A percentile compares a stretch with the other conserved stretches of the same genome.
Evolutionary conservation across 2,329 filamentous ascomycete species (phyloP).

Genomic region (Epichloe uncinata): DNA sequence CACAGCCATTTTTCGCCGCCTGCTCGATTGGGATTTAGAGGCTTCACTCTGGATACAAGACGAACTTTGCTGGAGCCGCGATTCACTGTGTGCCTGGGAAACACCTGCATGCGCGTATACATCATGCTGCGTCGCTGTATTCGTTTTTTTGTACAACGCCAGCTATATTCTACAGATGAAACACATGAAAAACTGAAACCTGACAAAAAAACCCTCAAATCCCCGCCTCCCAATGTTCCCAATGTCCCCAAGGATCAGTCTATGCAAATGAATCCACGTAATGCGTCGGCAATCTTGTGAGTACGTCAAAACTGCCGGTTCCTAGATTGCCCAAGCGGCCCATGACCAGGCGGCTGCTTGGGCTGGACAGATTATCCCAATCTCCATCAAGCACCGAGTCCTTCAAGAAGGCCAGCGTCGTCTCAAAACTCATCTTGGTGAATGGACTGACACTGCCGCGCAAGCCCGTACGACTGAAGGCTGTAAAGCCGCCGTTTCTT

Average conservation of each 20-base stretch:
- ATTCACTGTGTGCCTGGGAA: no score
- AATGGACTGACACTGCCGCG: slow-evolving; percentile 78
- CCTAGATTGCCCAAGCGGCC: slow-evolving; percentile 72
- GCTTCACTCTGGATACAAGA: no score
- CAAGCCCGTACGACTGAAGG: slow-evolving; percentile 86
- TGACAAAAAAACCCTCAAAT: background rate
- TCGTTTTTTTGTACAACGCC: no score
- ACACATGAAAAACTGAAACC: no score
- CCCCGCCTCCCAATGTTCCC: no score
- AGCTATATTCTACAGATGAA: no score
- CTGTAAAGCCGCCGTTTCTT: slow-evolving; percentile 73
- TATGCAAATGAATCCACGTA: slow-evolving; percentile 15
- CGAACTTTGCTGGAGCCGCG: no score
- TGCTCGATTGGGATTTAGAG: no score
- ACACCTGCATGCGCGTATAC: no score
- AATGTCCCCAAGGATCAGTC: no score
- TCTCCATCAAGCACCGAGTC: slow-evolving; percentile 86
- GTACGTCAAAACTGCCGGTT: slow-evolving; percentile 83
- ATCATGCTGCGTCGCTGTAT: no score
- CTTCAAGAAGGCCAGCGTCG: slow-evolving; percentile 82
- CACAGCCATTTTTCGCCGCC: no score
- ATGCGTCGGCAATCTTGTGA: slow-evolving; percentile 46
- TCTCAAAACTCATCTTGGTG: slow-evolving; percentile 99
- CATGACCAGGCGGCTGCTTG: slow-evolving; percentile 78
- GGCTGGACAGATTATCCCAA: slow-evolving; percentile 75